These are phyloP conservation scores for Mycena epipterygia DNA, from an alignment of 768 basidiomycete species.

Conservation along the genomic window DNA sequence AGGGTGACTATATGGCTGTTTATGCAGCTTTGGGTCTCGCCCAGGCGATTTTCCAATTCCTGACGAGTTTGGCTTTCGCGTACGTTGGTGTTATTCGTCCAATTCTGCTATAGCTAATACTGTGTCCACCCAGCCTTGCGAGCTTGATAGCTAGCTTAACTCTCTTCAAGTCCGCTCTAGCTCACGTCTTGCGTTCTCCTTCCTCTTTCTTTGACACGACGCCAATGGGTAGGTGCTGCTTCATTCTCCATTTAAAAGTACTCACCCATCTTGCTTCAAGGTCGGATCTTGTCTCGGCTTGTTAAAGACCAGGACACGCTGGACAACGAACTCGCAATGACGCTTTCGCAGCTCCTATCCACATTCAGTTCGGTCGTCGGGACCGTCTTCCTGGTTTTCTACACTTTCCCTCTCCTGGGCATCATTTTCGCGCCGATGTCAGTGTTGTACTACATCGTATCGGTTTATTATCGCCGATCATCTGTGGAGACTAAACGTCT, in stretches of 20 bases:
- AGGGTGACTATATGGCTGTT: conserved; percentile 78
- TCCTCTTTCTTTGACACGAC: conserved; percentile 82
- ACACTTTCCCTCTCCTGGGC: conserved; percentile 77
- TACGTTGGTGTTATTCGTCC: conserved; percentile 42
- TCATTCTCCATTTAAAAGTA: background rate
- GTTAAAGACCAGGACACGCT: conserved; percentile 75
- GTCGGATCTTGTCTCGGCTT: conserved; percentile 68
- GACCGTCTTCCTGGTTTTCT: conserved; percentile 72
- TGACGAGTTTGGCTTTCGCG: conserved; percentile 64
- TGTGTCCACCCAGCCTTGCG: conserved; percentile 44
- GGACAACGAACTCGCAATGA: conserved; percentile 63
- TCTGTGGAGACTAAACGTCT: conserved; percentile 77
- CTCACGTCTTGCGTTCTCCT: conserved; percentile 70
- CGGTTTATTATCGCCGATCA: conserved; percentile 69
- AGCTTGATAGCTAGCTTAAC: conserved; percentile 58
- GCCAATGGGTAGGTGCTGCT: conserved; percentile 62
- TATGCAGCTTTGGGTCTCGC: conserved; percentile 64
- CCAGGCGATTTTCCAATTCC: conserved; percentile 65
- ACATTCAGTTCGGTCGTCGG: conserved; percentile 64
- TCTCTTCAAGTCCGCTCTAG: conserved; percentile 70
- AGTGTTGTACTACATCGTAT: conserved; percentile 66
- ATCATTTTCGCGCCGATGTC: conserved; percentile 70
- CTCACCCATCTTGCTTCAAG: conserved; percentile 44
- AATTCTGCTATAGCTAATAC: background rate
- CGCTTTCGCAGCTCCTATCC: conserved; percentile 61